Evolutionary conservation across 176 grass and related monocot species (phyloP), one percentile per base, ranked within the genome.

Genomic region (Carex cristatella): DNA sequence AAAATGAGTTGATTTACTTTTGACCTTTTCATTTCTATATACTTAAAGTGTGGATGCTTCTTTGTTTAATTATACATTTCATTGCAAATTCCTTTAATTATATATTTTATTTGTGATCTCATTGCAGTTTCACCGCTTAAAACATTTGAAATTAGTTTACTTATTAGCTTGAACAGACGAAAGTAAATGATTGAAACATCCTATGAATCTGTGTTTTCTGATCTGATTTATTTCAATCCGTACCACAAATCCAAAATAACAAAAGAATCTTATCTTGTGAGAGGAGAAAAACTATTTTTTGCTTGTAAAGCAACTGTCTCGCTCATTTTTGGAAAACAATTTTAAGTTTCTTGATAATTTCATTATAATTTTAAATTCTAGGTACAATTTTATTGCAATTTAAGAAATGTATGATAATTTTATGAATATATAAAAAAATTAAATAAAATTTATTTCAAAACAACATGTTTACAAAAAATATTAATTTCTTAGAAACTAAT

Each of bases 1-100:
- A 10, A 46, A 42, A 5, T 8, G 27, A 37, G 16, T 32, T 28
- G 2, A 31, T 69, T 64, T 51, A 9, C 28, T 54, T 23, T 42
- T 84, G 10, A 51, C 15, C 4, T 61, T 19, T 73, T 56, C n/a
- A 64, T 64, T 78, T 67, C 18, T 33, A 31, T 79, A 57, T n/a
- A 57, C 4, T 7, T 32, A 55, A 27, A 76, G 46, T 30, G 10
- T 53, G 31, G 46, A 76, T 54, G 13, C 19, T 51, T 76, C 44
- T 63, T 79, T 40, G 38, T 40, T 40, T 5, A 40, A 85, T 59
- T 75, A 61, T 85, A 73, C 68, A 62, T 73, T 76, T 10, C 61
- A 46, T 8, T 46, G 40, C 18, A 38, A 69, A 16, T 13, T 77
- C 1, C 56, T 77, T 32, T 32, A 77, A 1, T 77, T 77, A 48